Evolutionary conservation across 305 asterid species (phyloP).

Genomic region (Solanum hybrid): DNA sequence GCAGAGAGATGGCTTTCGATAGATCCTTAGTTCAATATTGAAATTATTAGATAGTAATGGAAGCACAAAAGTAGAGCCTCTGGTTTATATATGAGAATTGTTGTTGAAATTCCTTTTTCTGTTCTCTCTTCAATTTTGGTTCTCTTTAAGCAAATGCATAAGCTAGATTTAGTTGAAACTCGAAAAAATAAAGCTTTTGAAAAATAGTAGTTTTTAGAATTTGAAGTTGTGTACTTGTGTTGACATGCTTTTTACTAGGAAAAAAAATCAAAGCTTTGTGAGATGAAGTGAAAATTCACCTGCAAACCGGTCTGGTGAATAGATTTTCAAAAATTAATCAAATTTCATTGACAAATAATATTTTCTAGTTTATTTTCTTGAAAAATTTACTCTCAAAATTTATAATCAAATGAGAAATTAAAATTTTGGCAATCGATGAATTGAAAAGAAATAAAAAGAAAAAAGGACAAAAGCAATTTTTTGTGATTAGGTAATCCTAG

Average conservation of each 20-base stretch:
- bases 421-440: not conserved
- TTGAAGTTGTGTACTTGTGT: not conserved
- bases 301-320: accelerated
- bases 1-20: not conserved
- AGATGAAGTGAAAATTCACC: not conserved
- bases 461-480: not conserved
- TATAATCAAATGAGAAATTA: not conserved
- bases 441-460: not conserved
- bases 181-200: not conserved
- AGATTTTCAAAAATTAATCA: not conserved
- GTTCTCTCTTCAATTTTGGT: not conserved
- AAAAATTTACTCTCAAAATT: not conserved
- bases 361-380: not conserved
- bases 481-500: not conserved
- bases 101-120: not conserved
- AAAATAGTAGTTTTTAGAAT: not conserved
- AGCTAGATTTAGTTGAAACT: not conserved
- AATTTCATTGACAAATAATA: not conserved
- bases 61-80: not conserved
- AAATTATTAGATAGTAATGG: not conserved
- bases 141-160: not conserved
- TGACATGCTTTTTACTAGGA: not conserved
- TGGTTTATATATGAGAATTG: not conserved
- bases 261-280: not conserved
- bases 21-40: not conserved